Base-by-base conservation (phyloP, 176 grass and related monocot genomes). In the Phoenix roebelenii region DNA sequence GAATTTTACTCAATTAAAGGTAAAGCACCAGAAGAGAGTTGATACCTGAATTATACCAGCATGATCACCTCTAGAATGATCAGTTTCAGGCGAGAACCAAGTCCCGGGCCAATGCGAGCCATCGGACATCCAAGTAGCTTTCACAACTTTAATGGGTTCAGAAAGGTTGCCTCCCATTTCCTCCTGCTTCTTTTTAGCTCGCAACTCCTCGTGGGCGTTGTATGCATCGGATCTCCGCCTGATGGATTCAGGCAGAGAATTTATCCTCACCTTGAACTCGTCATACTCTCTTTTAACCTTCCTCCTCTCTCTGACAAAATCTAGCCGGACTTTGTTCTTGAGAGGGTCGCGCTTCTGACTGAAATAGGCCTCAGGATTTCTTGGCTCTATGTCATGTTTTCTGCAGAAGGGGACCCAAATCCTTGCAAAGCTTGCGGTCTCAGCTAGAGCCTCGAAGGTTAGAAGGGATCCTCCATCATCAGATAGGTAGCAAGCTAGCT, bases 271-370 rank as follows among this genome's bases (percentile, higher is more conserved):
- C 66, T 85, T 94, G 74, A 98, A 92, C 73, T 98, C 93, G 15
- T 91, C 93, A 26, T 98, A 98, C 78, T 98, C 93, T 3, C 93
- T 60, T 81, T 98, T 92, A 22, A 98, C 87, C 70, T 88, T 92
- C 25, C 93, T 26, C 16, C 87, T 53, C 81, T 92, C 93, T 5
- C 84, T 60, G 22, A 98, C 84, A 18, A 98, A 98, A 32, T 98
- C 87, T 3, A 84, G 18, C 0, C 87, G 64, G 57, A 92, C 93
- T 54, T 97, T 97, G 69, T 91, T 88, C 87, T 72, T 80, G 12
- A 88, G 59, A 23, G 91, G 88, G 22, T 91, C 87, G 14, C 72
- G 77, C 23, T 92, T 92, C 69, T 75, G 75, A 0, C 67, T 69
- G 15, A 98, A 98, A 55, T 92, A 98, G 4, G 93, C 81, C 59